phyloP scores from a whole-genome alignment of 106 monocot genomes.

The Dendrobium chrysotoxum region DNA sequence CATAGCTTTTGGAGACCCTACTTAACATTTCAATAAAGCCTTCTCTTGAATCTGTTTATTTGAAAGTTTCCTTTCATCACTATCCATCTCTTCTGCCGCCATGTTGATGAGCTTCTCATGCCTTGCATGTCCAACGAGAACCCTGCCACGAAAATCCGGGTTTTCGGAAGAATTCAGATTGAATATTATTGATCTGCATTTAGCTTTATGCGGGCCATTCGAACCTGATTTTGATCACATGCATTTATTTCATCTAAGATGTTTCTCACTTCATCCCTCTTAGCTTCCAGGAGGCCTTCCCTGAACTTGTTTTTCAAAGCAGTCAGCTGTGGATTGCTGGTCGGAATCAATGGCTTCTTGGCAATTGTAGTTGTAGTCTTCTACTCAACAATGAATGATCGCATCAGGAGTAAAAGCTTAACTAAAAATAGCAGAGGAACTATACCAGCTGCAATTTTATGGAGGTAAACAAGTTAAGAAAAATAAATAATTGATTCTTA shows the following conservation, averaged over 20 bases:
- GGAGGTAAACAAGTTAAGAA: too few relatives aligned
- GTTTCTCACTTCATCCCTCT: slow-evolving; percentile 47
- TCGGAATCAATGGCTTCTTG: slow-evolving; percentile 19
- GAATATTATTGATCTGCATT: slow-evolving; percentile 86
- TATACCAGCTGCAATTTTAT: too few relatives aligned
- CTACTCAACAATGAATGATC: too few relatives aligned
- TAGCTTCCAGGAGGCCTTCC: slow-evolving; percentile 69
- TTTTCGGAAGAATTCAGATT: slow-evolving; percentile 80
- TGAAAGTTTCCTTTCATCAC: slow-evolving; percentile 61
- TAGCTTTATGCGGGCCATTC: slow-evolving; percentile 54
- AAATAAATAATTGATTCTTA: too few relatives aligned
- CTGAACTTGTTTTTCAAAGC: slow-evolving; percentile 51
- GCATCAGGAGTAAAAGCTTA: too few relatives aligned
- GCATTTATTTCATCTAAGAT: slow-evolving; percentile 54
- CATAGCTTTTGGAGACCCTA: slow-evolving; percentile 58
- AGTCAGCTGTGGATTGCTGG: slow-evolving; percentile 62
- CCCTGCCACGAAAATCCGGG: slow-evolving; percentile 74
- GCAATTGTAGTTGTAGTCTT: too few relatives aligned
- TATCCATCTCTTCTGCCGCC: slow-evolving; percentile 90
- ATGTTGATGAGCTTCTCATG: slow-evolving; percentile 45
- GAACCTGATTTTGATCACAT: slow-evolving; percentile 68
- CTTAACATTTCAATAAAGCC: too few relatives aligned
- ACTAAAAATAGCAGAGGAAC: too few relatives aligned
- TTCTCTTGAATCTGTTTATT: too few relatives aligned
- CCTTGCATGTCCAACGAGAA: slow-evolving; percentile 59